phyloP scores from a whole-genome alignment of 345 rosid species.

The Arabis hirsuta region DNA sequence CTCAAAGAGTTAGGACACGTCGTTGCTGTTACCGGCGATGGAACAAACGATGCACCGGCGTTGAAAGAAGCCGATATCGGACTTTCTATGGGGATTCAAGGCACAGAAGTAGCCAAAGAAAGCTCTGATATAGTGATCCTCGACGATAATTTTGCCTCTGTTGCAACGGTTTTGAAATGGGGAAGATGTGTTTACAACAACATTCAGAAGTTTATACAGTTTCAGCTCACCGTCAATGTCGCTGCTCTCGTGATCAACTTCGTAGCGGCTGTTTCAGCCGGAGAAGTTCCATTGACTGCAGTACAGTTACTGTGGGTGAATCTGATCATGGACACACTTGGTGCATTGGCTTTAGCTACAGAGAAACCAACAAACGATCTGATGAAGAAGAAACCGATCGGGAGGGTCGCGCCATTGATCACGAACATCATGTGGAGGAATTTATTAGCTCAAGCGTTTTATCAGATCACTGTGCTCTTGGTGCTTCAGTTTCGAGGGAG shows the following conservation, averaged over 20 bases:
- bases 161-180: slow-evolving; percentile 68
- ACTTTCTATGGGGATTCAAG: slow-evolving; percentile 80
- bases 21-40: slow-evolving; percentile 83
- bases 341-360: slow-evolving; percentile 74
- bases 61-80: slow-evolving; percentile 79
- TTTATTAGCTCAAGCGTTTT: slow-evolving; percentile 64
- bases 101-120: slow-evolving; percentile 80
- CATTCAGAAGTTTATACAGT: slow-evolving; percentile 79
- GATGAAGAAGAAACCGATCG: slow-evolving; percentile 64
- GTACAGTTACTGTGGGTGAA: slow-evolving; percentile 84
- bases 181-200: slow-evolving; percentile 80
- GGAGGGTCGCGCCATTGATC: slow-evolving; percentile 65
- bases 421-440: slow-evolving; percentile 85
- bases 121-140: slow-evolving; percentile 81
- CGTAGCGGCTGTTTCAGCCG: slow-evolving; percentile 73
- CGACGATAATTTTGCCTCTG: slow-evolving; percentile 74
- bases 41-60: slow-evolving; percentile 80
- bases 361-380: slow-evolving; percentile 71
- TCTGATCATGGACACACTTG: slow-evolving; percentile 78
- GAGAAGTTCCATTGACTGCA: slow-evolving; percentile 67
- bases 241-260: slow-evolving; percentile 74
- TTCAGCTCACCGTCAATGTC: slow-evolving; percentile 75
- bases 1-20: slow-evolving; percentile 68
- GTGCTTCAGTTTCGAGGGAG: slow-evolving; percentile 70
- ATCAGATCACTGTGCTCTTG: slow-evolving; percentile 65